Evolutionary conservation across 1,139 yeast genomes (phyloP).

Genomic region (Saccharomyces hybrid): DNA sequence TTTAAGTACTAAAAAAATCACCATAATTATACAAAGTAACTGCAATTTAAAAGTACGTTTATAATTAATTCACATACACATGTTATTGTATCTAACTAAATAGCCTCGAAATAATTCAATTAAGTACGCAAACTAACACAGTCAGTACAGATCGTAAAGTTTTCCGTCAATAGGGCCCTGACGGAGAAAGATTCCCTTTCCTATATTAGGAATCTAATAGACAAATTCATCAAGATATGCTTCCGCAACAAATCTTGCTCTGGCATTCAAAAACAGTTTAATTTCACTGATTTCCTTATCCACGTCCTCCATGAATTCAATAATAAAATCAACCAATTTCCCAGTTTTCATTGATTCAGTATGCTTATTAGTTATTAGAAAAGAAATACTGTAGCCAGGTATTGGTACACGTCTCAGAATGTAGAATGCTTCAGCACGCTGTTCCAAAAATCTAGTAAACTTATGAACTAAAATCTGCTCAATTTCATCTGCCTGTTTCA

Average conservation of each 20-base stretch:
- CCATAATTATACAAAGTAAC: neutral
- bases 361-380: constrained; percentile 86
- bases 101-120: neutral
- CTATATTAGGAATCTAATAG: constrained; percentile 13
- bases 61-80: neutral
- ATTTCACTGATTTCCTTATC: constrained; percentile 98
- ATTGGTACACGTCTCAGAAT: constrained; percentile 89
- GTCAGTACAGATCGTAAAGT: neutral
- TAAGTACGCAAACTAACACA: neutral
- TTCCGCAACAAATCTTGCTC: constrained; percentile 97
- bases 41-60: neutral
- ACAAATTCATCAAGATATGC: constrained; percentile 53
- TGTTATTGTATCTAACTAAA: neutral
- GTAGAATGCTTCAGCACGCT: constrained; percentile 90
- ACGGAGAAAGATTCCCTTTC: neutral
- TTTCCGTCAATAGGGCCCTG: neutral
- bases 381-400: constrained; percentile 82
- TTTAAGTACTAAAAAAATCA: neutral
- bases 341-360: constrained; percentile 94
- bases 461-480: constrained; percentile 90
- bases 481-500: constrained; percentile 96
- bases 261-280: constrained; percentile 91
- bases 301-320: constrained; percentile 98
- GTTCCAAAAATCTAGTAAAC: constrained; percentile 86
- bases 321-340: constrained; percentile 89